phyloP scores from a whole-genome alignment of 2,329 filamentous ascomycete genomes.

The Curvularia verruculosa region DNA sequence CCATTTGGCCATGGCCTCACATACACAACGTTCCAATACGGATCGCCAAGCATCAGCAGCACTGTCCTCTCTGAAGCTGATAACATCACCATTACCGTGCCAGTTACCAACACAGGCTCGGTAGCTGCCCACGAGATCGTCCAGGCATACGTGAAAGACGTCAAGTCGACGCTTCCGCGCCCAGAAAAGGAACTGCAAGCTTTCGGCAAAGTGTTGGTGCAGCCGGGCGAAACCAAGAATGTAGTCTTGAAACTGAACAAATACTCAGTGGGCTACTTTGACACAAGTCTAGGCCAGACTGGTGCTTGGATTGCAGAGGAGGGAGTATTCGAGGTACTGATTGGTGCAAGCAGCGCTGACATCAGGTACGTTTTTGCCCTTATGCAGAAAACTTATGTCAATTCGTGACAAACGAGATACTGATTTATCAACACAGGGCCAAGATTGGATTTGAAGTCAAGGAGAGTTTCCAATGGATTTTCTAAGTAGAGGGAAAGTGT shows the following conservation, averaged over 20 bases:
- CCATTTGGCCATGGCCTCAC: conserved; percentile 80
- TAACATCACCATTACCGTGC: conserved; percentile 56
- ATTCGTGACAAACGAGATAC: conserved; percentile 3
- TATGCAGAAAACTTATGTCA: not conserved
- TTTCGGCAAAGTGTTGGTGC: conserved; percentile 59
- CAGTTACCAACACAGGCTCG: conserved; percentile 63
- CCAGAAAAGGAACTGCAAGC: conserved; percentile 74
- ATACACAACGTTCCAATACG: conserved; percentile 75
- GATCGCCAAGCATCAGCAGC: conserved; percentile 60
- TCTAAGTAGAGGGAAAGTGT: conserved; percentile 46
- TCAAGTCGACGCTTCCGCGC: conserved; percentile 66
- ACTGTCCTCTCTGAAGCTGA: conserved; percentile 55
- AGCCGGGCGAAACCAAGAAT: conserved; percentile 46
- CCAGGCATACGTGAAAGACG: conserved; percentile 71
- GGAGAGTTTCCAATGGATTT: conserved; percentile 70
- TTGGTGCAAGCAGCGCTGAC: conserved; percentile 68
- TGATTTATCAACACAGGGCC: conserved; percentile 49
- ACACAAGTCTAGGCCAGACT: conserved; percentile 57
- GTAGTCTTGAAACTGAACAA: conserved; percentile 50
- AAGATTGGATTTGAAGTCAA: conserved; percentile 63
- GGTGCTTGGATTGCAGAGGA: conserved; percentile 69
- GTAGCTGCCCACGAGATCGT: conserved; percentile 67
- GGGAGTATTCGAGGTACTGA: conserved; percentile 64
- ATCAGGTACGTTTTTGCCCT: conserved; percentile 61
- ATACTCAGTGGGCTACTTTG: conserved; percentile 65